These are phyloP conservation scores for Meripilus lineatus DNA, from an alignment of 1,284 basidiomycete genomes.

Conservation along the genomic window DNA sequence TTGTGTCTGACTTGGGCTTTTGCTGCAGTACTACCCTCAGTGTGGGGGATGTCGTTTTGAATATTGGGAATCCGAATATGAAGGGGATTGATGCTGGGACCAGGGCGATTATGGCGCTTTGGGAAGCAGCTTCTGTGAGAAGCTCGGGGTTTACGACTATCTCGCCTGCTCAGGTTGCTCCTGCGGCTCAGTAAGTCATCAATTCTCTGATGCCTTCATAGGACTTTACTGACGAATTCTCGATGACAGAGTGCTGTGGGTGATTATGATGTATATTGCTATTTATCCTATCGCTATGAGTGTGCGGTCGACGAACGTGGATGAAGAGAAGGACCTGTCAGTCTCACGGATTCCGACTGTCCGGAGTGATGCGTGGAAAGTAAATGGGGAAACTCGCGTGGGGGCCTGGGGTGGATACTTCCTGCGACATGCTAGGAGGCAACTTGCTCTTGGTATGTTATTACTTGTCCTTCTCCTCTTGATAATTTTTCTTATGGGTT, in stretches of 20 bases:
- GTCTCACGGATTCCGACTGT: conserved; percentile 67
- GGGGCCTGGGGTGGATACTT: conserved; percentile 76
- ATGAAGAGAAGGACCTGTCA: conserved; percentile 88
- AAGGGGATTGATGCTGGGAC: conserved; percentile 67
- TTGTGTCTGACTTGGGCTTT: not conserved
- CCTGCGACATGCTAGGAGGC: conserved; percentile 77
- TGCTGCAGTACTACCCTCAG: conserved; percentile 53
- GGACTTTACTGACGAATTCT: no score
- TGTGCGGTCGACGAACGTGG: conserved; percentile 94
- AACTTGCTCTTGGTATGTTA: conserved; percentile 78
- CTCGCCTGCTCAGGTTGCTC: conserved; percentile 65
- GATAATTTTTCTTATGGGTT: not conserved
- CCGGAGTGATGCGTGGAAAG: conserved; percentile 42
- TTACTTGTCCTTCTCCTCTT: no score
- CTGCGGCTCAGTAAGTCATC: conserved; percentile 52
- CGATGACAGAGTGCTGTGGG: conserved; percentile 53
- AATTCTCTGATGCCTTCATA: not conserved
- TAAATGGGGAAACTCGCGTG: conserved; percentile 41
- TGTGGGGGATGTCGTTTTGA: conserved; percentile 50
- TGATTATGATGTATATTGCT: conserved; percentile 52
- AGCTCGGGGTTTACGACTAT: conserved; percentile 86
- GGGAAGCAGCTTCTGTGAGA: conserved; percentile 81
- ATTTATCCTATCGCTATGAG: conserved; percentile 41
- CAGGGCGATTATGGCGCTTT: conserved; percentile 58
- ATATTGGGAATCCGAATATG: conserved; percentile 79